These are phyloP conservation scores for Pseudogymnoascus sp. DNA, from an alignment of 2,329 filamentous ascomycete genomes.

Conservation along the genomic window DNA sequence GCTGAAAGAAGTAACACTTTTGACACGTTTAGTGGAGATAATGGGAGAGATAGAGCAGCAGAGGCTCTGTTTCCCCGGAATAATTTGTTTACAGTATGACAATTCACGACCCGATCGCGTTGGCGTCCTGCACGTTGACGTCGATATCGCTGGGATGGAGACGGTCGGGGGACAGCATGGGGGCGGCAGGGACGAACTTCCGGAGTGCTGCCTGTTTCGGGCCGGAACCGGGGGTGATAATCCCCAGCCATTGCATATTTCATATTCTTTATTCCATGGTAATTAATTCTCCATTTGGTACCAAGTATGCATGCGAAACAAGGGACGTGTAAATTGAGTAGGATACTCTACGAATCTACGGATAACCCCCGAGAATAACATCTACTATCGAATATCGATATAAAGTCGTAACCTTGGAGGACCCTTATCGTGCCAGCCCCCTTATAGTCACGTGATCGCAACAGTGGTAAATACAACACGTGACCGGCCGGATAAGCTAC, in stretches of 20 bases:
- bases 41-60: background rate
- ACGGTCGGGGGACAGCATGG: background rate
- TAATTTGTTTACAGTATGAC: constrained; percentile 3
- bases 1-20: constrained; percentile 4
- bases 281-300: background rate
- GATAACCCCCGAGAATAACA: background rate
- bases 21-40: constrained; percentile 4
- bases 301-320: background rate
- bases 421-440: background rate
- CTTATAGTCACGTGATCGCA: background rate
- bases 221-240: background rate
- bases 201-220: background rate
- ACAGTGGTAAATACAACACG: background rate
- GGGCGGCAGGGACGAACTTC: background rate
- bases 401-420: background rate
- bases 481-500: background rate
- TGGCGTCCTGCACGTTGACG: constrained; percentile 5
- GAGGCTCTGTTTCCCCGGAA: background rate
- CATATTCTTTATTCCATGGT: background rate
- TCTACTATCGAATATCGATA: background rate
- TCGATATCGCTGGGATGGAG: background rate
- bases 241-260: background rate
- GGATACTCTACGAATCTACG: background rate
- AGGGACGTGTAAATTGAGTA: background rate
- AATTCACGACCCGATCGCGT: background rate